Evolutionary conservation across 805 yeast species (phyloP).

Genomic region (Metschnikowia arizonensis): DNA sequence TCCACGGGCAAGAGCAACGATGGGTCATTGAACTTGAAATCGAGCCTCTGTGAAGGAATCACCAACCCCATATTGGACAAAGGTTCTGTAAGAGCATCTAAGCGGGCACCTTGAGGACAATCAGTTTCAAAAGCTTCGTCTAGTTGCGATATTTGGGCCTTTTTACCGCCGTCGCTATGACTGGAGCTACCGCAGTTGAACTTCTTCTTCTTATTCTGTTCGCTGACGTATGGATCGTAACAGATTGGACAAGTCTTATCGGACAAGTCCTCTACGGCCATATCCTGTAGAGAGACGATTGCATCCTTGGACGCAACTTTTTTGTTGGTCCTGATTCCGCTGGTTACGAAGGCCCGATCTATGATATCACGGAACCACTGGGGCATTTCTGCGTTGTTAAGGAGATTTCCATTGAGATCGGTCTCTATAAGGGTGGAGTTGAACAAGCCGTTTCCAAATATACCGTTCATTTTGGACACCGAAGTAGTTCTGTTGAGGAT

Average conservation of each 20-base stretch:
- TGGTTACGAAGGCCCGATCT: slow-evolving; percentile 32
- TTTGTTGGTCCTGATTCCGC: slow-evolving; percentile 23
- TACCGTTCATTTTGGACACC: slow-evolving; percentile 7
- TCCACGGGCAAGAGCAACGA: slow-evolving; percentile 16
- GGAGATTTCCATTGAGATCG: slow-evolving; percentile 16
- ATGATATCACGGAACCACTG: slow-evolving; percentile 21
- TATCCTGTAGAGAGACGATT: slow-evolving; percentile 29
- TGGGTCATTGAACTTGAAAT: slow-evolving; percentile 12
- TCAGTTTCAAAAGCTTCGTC: background rate
- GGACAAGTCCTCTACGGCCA: slow-evolving; percentile 17
- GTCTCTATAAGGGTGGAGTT: slow-evolving; percentile 15
- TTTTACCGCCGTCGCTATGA: slow-evolving; percentile 3
- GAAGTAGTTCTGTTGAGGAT: background rate
- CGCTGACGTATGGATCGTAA: slow-evolving; percentile 31
- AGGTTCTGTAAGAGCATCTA: slow-evolving; percentile 2
- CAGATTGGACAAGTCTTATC: slow-evolving; percentile 38
- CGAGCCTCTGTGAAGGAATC: slow-evolving; percentile 1
- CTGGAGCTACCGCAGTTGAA: slow-evolving; percentile 6
- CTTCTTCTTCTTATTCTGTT: slow-evolving; percentile 13
- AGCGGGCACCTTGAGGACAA: background rate
- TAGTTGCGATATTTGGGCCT: background rate
- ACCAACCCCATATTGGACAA: slow-evolving; percentile 5
- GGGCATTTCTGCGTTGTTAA: slow-evolving; percentile 15
- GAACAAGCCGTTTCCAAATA: slow-evolving; percentile 11
- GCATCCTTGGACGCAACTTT: slow-evolving; percentile 39